Conservation (phyloP, 2,329 filamentous ascomycete genomes). For the Sphaceloma murrayae region DNA sequence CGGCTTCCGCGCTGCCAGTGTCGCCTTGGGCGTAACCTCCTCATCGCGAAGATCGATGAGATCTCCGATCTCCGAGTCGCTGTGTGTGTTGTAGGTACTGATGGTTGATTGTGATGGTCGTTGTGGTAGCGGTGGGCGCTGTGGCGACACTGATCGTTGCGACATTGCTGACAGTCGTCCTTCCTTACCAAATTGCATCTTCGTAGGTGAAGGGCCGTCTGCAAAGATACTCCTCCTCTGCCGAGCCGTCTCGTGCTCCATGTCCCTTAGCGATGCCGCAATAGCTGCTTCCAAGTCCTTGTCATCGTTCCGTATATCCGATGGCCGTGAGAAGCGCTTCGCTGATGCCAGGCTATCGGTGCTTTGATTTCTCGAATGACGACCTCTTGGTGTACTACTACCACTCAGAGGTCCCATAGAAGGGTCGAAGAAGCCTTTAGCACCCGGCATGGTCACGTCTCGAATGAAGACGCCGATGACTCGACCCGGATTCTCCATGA, state of each 20-base stretch:
- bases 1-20: background rate
- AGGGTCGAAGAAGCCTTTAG: conserved; percentile 68
- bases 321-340: conserved; percentile 26
- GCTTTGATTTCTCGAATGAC: conserved; percentile 25
- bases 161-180: conserved; percentile 29
- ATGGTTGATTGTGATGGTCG: conserved; percentile 24
- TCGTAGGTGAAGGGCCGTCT: conserved; percentile 5
- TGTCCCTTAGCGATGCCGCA: conserved; percentile 37
- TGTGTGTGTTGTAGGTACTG: background rate
- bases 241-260: conserved; percentile 30
- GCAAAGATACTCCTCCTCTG: conserved; percentile 8
- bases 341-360: conserved; percentile 26
- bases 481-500: conserved; percentile 68
- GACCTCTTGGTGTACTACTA: conserved; percentile 19
- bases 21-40: conserved; percentile 25
- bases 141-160: conserved; percentile 28
- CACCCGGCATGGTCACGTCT: conserved; percentile 77
- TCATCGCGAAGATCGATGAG: conserved; percentile 42
- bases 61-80: conserved; percentile 27
- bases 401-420: conserved; percentile 35
- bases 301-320: conserved; percentile 37
- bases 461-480: conserved; percentile 86
- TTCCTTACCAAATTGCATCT: conserved; percentile 19
- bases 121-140: conserved; percentile 30
- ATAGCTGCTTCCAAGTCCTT: conserved; percentile 40